Evolutionary conservation across 768 basidiomycete genomes (phyloP), one percentile per base, ranked within the genome.

Genomic region (Heimioporus sp.): DNA sequence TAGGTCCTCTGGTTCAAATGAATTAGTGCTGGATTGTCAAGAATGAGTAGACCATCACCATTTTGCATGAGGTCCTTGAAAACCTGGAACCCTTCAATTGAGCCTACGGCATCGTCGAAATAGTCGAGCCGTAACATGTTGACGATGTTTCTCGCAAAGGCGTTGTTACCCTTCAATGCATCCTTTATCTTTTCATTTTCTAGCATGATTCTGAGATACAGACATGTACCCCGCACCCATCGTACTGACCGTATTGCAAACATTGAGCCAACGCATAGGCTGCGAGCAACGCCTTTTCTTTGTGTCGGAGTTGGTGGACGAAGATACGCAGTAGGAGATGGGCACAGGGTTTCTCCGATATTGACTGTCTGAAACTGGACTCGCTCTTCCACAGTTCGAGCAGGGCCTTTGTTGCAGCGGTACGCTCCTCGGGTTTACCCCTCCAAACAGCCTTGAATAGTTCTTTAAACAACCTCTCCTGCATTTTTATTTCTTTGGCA

Each of bases 361-460:
- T 13, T 6, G 0, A 16, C 35, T 15, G 13, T 2, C 15, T 11
- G 4, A 28, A 28, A 24, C 2, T 9, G 20, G 0, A 39, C 56
- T n/a, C 16, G 60, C 63, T 52, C 17, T 62, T 53, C 43, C 55
- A 60, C 13, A 65, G 40, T 10, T 55, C 60, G 39, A 65, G 7
- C 32, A 65, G 32, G 0, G 63, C 56, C 44, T 60, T 43, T 9
- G 63, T 65, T 13, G 64, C 54, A 36, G 56, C 49, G 2, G 54
- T 65, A 20, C 63, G 63, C n/a, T 56, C 61, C 7, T 39, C 52
- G 13, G 30, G 11, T n/a, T 46, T 45, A 5, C 43, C 34, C 1
- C n/a, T 35, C 35, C 41, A 19, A 30, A 46, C 21, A 8, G 50
- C 53, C 4, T 3, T 34, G 16, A 42, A 57, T 7, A 64, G 42